These are phyloP conservation scores for Nasturtium officinale DNA, from an alignment of 345 rosid genomes.

Conservation along the genomic window DNA sequence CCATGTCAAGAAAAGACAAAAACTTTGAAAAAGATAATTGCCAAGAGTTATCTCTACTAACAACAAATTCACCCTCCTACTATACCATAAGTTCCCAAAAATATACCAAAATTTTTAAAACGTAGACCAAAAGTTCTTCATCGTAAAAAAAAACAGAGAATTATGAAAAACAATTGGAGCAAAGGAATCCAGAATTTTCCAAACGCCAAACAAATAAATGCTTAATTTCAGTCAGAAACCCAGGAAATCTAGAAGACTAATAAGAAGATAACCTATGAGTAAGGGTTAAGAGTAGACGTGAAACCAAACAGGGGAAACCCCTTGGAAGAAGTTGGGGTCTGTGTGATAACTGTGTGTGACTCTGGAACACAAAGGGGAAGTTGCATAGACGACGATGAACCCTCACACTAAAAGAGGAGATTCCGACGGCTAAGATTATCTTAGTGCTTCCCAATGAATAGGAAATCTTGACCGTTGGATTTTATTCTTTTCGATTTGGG, in stretches of 20 bases:
- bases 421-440: constrained; percentile 30
- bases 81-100: not conserved
- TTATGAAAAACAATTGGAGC: not conserved
- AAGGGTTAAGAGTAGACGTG: not conserved
- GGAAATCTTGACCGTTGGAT: constrained; percentile 31
- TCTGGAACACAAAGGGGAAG: constrained; percentile 20
- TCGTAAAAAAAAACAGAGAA: not conserved
- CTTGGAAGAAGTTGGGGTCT: constrained; percentile 1
- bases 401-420: constrained; percentile 7
- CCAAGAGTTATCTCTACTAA: constrained; percentile 5
- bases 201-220: not conserved
- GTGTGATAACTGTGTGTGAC: not conserved
- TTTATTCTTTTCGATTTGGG: constrained; percentile 2
- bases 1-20: not conserved
- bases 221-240: not conserved
- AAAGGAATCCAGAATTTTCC: not conserved
- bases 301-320: constrained; percentile 10
- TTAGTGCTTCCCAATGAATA: not conserved
- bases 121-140: not conserved
- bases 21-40: not conserved
- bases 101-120: not conserved
- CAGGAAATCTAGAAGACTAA: not conserved
- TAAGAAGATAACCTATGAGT: not conserved
- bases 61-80: not conserved
- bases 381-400: constrained; percentile 28